Percentiles rank a stretch among this genome's conserved stretches.
These are phyloP conservation scores for Paramarasmius palmivorus DNA, from an alignment of 1,284 basidiomycete species.

Conservation along the genomic window DNA sequence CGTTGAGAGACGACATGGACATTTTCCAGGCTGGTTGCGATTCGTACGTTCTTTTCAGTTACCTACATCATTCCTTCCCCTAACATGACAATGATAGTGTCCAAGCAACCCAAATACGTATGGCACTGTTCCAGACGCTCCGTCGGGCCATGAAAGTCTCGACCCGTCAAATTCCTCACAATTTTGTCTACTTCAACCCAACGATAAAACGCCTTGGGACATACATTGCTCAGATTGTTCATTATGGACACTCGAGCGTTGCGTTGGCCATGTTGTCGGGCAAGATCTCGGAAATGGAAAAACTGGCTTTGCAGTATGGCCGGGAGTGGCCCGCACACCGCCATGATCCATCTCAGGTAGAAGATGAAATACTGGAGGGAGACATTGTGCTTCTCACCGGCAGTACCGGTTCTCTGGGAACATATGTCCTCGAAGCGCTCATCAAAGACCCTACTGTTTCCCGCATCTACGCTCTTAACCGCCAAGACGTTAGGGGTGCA, in stretches of 20 bases:
- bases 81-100: slow-evolving; percentile 14
- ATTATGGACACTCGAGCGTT: neutral
- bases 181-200: slow-evolving; percentile 28
- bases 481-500: slow-evolving; percentile 18
- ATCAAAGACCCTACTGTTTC: slow-evolving; percentile 19
- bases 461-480: slow-evolving; percentile 32
- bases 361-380: neutral
- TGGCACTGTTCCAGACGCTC: slow-evolving; percentile 22
- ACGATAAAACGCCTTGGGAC: slow-evolving; percentile 21
- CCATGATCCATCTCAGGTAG: neutral
- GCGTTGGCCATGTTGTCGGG: slow-evolving; percentile 7
- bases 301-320: slow-evolving; percentile 25
- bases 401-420: slow-evolving; percentile 30
- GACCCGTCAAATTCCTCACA: slow-evolving; percentile 22
- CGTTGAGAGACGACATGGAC: slow-evolving; percentile 8
- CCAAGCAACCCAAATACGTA: slow-evolving; percentile 25
- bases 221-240: slow-evolving; percentile 16
- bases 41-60: slow-evolving; percentile 19
- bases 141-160: slow-evolving; percentile 12
- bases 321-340: neutral
- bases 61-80: neutral
- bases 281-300: slow-evolving; percentile 20
- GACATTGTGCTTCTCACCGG: slow-evolving; percentile 29
- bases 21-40: slow-evolving; percentile 27
- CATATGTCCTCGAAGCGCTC: slow-evolving; percentile 25